Percentiles rank a stretch among this genome's conserved stretches.
These are phyloP conservation scores for Megacollybia marginata DNA, from an alignment of 768 basidiomycete species.

Conservation along the genomic window DNA sequence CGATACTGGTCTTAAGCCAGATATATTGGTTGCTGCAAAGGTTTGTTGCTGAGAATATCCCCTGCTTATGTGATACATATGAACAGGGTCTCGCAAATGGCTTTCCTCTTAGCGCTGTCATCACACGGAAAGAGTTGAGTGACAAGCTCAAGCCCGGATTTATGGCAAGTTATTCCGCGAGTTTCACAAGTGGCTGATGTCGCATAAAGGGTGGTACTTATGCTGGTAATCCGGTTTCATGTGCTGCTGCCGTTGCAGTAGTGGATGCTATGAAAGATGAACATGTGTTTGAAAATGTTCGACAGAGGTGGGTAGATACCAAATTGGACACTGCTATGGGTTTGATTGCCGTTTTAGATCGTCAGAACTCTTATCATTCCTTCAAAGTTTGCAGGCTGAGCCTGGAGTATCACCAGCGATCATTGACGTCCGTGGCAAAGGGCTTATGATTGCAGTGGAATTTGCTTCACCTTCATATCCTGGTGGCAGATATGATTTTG, in stretches of 20 bases:
- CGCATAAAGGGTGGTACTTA: constrained; percentile 71
- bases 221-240: constrained; percentile 87
- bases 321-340: background rate
- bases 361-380: constrained; percentile 55
- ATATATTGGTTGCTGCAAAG: constrained; percentile 88
- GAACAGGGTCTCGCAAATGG: constrained; percentile 78
- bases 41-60: constrained; percentile 22
- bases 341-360: constrained; percentile 39
- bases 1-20: constrained; percentile 79
- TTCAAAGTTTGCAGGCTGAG: constrained; percentile 51
- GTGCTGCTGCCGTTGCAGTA: constrained; percentile 85
- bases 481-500: background rate
- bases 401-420: constrained; percentile 49
- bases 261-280: constrained; percentile 73
- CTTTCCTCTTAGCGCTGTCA: constrained; percentile 86
- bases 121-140: constrained; percentile 74
- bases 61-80: background rate
- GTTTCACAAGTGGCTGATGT: background rate
- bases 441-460: constrained; percentile 85
- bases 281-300: constrained; percentile 76
- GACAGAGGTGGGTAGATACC: constrained; percentile 41
- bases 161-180: constrained; percentile 41
- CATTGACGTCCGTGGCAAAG: constrained; percentile 81
- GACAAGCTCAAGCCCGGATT: constrained; percentile 74
- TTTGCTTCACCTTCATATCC: constrained; percentile 30